A percentile compares a stretch with the other conserved stretches of the same genome.
Conservation (phyloP, 2,329 filamentous ascomycete genomes). For the Aureobasidium mangrovei region DNA sequence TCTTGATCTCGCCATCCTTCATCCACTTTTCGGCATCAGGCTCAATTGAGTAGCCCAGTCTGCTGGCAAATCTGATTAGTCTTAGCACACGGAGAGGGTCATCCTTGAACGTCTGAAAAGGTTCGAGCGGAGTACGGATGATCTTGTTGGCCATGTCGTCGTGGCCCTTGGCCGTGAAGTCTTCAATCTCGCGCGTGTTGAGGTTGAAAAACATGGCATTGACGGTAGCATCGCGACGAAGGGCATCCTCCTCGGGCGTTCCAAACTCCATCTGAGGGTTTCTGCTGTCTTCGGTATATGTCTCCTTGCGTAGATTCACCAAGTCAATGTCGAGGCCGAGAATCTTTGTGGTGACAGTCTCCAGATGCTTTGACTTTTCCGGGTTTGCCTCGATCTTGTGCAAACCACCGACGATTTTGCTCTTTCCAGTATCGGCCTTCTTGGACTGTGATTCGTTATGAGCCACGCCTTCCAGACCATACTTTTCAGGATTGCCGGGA, state of each 20-base stretch:
- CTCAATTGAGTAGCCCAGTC: slow-evolving; percentile 73
- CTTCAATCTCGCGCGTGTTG: slow-evolving; percentile 68
- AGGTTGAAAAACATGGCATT: slow-evolving; percentile 97
- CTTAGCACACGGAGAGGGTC: slow-evolving; percentile 82
- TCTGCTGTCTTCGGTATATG: slow-evolving; percentile 77
- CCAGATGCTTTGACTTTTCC: slow-evolving; percentile 92
- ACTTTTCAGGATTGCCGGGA: slow-evolving; percentile 51
- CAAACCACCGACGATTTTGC: slow-evolving; percentile 59
- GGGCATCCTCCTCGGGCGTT: slow-evolving; percentile 79
- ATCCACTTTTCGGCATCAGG: slow-evolving; percentile 60
- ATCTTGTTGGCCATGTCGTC: slow-evolving; percentile 62
- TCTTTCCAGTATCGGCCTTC: slow-evolving; percentile 36
- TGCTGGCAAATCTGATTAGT: slow-evolving; percentile 81
- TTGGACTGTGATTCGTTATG: slow-evolving; percentile 30
- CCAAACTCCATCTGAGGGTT: slow-evolving; percentile 93
- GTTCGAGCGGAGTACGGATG: slow-evolving; percentile 79
- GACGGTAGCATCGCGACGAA: slow-evolving; percentile 83
- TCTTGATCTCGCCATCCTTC: slow-evolving; percentile 66
- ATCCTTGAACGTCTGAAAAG: slow-evolving; percentile 87
- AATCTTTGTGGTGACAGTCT: slow-evolving; percentile 79
- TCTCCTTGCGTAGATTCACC: slow-evolving; percentile 89
- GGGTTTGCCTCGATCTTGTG: slow-evolving; percentile 89
- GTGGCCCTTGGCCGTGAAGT: slow-evolving; percentile 68
- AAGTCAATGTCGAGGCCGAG: slow-evolving; percentile 86
- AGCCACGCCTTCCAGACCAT: slow-evolving; percentile 40